phyloP scores from a whole-genome alignment of 2,329 filamentous ascomycete genomes.

The Fusarium sp. region DNA sequence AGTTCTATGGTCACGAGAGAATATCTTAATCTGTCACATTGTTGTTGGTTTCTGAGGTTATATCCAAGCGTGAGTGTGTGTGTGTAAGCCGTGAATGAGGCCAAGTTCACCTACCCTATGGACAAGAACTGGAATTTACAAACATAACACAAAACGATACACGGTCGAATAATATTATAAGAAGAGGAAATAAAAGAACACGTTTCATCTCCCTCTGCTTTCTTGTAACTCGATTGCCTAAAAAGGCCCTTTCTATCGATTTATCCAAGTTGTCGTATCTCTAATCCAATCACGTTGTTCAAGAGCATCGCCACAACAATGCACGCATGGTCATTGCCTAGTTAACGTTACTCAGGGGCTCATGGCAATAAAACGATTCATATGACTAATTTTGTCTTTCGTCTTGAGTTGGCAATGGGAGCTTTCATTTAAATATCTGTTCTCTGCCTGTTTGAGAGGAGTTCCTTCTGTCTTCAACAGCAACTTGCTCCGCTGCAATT shows the following conservation, averaged over 20 bases:
- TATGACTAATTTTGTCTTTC: background rate
- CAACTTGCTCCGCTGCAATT: background rate
- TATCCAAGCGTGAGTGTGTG: background rate
- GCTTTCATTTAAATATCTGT: background rate
- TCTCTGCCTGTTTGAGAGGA: background rate
- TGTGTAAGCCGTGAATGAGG: constrained; percentile 12
- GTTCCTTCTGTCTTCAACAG: background rate
- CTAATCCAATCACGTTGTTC: constrained; percentile 7
- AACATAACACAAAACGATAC: background rate
- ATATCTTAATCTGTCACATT: background rate
- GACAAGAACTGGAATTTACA: background rate
- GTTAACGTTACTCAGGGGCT: background rate
- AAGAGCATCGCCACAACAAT: constrained; percentile 19
- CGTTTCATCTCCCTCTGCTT: background rate
- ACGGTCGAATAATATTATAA: background rate
- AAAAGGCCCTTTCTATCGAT: background rate
- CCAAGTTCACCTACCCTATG: constrained; percentile 9
- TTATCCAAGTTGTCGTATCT: background rate
- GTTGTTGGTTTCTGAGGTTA: background rate
- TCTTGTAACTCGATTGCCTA: background rate
- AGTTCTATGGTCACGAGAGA: background rate
- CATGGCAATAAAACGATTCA: background rate
- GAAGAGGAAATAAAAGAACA: background rate
- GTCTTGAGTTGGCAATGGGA: background rate
- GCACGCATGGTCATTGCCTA: constrained; percentile 18